phyloP scores from a whole-genome alignment of 2,329 filamentous ascomycete species.

The Polychaeton citri region DNA sequence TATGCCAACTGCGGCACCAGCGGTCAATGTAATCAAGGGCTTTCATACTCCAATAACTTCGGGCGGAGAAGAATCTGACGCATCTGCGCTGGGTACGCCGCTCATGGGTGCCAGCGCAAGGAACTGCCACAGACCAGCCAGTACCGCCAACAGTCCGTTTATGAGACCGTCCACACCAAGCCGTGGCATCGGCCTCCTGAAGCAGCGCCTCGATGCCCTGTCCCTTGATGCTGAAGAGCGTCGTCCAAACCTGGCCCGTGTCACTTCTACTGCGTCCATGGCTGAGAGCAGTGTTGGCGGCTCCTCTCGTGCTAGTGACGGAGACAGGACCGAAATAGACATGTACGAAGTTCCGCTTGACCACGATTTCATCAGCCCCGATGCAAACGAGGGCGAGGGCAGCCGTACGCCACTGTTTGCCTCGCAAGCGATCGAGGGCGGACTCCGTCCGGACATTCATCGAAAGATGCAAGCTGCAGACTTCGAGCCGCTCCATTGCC shows the following conservation, averaged over 20 bases:
- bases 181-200: constrained; percentile 65
- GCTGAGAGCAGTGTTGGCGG: constrained; percentile 38
- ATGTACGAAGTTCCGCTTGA: constrained; percentile 79
- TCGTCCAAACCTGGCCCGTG: constrained; percentile 32
- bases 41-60: constrained; percentile 39
- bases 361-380: constrained; percentile 65
- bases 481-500: constrained; percentile 79
- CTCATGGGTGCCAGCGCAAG: constrained; percentile 34
- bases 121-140: constrained; percentile 26
- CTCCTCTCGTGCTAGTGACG: constrained; percentile 44
- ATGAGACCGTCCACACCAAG: constrained; percentile 35
- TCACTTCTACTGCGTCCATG: constrained; percentile 24
- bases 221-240: constrained; percentile 49
- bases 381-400: constrained; percentile 21
- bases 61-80: constrained; percentile 44
- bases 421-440: constrained; percentile 37
- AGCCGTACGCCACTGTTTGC: constrained; percentile 20
- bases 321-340: constrained; percentile 58
- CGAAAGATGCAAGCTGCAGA: constrained; percentile 87
- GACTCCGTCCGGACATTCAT: constrained; percentile 37
- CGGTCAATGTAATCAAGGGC: constrained; percentile 30
- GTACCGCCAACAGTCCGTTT: constrained; percentile 16
- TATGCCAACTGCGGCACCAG: constrained; percentile 24
- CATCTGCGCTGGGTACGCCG: constrained; percentile 21
- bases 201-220: constrained; percentile 66